Conservation (phyloP, 345 rosid genomes). For the Microcos paniculata region DNA sequence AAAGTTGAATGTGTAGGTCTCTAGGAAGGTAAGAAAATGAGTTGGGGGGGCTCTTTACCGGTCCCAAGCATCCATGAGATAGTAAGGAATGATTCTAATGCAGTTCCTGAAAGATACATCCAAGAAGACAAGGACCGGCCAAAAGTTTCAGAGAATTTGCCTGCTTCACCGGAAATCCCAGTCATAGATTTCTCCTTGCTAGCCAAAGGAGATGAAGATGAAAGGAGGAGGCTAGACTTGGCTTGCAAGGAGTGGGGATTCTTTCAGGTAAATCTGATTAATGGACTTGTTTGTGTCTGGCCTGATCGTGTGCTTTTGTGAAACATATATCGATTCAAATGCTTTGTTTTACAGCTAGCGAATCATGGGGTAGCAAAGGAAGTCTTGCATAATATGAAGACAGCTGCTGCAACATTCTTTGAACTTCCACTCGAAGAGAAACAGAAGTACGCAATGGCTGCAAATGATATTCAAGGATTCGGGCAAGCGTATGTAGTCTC, state of each 20-base stretch:
- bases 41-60: too few relatives aligned
- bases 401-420: background rate
- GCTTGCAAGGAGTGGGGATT: constrained; percentile 44
- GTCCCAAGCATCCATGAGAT: background rate
- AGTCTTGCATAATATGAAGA: background rate
- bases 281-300: background rate
- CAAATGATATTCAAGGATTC: constrained; percentile 7
- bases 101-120: background rate
- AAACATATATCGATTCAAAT: background rate
- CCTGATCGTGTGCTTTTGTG: background rate
- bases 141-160: background rate
- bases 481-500: constrained; percentile 3
- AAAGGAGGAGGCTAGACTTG: constrained; percentile 20
- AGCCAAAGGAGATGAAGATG: constrained; percentile 21
- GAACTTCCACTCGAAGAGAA: background rate
- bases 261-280: constrained; percentile 7
- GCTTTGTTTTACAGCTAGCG: background rate
- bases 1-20: background rate
- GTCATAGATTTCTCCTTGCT: constrained; percentile 15
- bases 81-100: background rate
- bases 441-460: background rate
- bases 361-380: constrained; percentile 1
- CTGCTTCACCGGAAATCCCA: background rate
- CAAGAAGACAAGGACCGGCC: background rate
- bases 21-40: too few relatives aligned